phyloP scores from a whole-genome alignment of 208 protist species.

The Trypanosoma caninum region DNA sequence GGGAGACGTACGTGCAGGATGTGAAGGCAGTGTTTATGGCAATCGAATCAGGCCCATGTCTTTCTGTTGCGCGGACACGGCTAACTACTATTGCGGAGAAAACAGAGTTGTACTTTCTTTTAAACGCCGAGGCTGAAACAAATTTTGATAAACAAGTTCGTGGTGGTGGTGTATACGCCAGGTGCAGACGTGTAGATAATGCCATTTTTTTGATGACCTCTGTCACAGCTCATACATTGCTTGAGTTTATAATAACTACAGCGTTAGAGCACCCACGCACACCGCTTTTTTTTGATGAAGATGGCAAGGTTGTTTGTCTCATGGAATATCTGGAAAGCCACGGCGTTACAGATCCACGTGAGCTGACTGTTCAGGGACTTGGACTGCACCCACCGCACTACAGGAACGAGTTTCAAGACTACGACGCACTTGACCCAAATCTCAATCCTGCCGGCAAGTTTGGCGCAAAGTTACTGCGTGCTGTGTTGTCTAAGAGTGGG shows the following conservation, averaged over 20 bases:
- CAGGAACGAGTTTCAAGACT: conserved; percentile 81
- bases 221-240: conserved; percentile 57
- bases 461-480: conserved; percentile 67
- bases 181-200: conserved; percentile 77
- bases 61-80: conserved; percentile 71
- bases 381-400: conserved; percentile 83
- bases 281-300: conserved; percentile 48
- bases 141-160: conserved; percentile 38
- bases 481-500: conserved; percentile 65
- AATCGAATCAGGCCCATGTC: conserved; percentile 85
- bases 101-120: conserved; percentile 75
- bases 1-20: conserved; percentile 71
- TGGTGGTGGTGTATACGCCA: conserved; percentile 66
- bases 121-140: conserved; percentile 71
- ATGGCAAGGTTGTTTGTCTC: conserved; percentile 38
- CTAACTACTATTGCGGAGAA: conserved; percentile 76
- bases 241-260: conserved; percentile 65
- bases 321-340: conserved; percentile 54
- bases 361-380: conserved; percentile 83
- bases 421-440: conserved; percentile 69
- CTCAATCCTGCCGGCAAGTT: conserved; percentile 74
- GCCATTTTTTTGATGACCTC: conserved; percentile 49
- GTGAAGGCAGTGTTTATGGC: conserved; percentile 56
- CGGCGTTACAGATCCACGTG: conserved; percentile 53
- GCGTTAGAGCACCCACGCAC: conserved; percentile 64